Evolutionary conservation across 2,329 filamentous ascomycete genomes (phyloP), one percentile per base, ranked within the genome.

Genomic region (Escovopsis weberi): DNA sequence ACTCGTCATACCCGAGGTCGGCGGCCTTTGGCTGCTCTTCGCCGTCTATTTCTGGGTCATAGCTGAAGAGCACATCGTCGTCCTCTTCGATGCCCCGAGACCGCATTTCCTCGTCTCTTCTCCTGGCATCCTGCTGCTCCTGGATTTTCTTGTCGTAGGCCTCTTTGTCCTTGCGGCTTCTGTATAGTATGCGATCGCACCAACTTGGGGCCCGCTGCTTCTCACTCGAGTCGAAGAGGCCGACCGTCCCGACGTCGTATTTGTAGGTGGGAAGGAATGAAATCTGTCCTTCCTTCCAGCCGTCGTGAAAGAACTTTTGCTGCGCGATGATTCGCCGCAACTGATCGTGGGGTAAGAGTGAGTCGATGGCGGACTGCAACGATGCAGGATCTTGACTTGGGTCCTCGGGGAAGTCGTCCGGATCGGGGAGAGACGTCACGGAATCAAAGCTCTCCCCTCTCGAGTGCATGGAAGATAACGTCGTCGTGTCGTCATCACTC

Each of bases 261-360:
- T 98, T 98, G 62, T 98, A 98, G 0, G 91, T 93, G 2, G 91
- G 91, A 12, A 96, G 59, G 55, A 98, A 98, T 1, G 76, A 76
- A 43, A 98, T 88, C 1, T 78, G 70, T 0, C 88, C 91, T 67
- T 98, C 91, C 40, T 74, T 73, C 88, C 91, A 98, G 1, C 88
- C 89, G 47, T 94, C 85, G 46, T 94, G 77, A 48, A 98, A 94
- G 0, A 80, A 78, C 56, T 83, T 91, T n/a, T 77, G 74, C 34
- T 76, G 65, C 49, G 73, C 77, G 51, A 94, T 87, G 45, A 85
- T 75, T 44, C 78, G 73, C 4, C 69, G 72, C 4, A 98, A 71
- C 59, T 98, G 88, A 52, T 98, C 91, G 53, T 96, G 89, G 0
- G 86, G 82, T 2, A 98, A 63, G 2, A 98, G 67, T 1, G 87